A percentile compares a stretch with the other conserved stretches of the same genome.
phyloP scores from a whole-genome alignment of 2,329 filamentous ascomycete species.

The Sarocladiaceae sp. region DNA sequence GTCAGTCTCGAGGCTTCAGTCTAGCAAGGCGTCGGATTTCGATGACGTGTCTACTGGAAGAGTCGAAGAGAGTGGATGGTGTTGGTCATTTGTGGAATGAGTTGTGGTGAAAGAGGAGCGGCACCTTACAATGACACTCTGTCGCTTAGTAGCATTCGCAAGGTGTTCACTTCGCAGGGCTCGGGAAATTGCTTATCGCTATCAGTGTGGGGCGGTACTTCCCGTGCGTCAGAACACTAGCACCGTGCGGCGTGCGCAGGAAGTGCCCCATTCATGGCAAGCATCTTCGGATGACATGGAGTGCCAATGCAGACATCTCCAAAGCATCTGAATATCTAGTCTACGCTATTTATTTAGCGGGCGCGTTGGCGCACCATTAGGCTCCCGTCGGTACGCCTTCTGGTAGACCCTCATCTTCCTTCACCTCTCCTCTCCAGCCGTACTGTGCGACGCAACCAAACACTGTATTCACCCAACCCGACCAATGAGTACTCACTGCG shows the following conservation, averaged over 20 bases:
- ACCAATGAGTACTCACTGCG: no score
- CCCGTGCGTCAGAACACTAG: background rate
- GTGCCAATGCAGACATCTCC: no score
- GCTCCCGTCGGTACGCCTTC: no score
- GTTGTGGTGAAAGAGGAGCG: background rate
- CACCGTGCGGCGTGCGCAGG: background rate
- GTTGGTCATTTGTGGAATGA: background rate
- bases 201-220: background rate
- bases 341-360: no score
- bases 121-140: slow-evolving; percentile 2
- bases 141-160: slow-evolving; percentile 2
- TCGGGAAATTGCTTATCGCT: background rate
- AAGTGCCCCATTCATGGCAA: no score
- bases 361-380: no score
- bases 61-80: background rate
- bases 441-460: background rate
- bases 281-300: no score
- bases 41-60: background rate
- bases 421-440: no score
- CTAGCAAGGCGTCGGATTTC: no score
- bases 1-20: no score
- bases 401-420: no score
- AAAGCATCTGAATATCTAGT: no score
- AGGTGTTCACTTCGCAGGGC: slow-evolving; percentile 8
- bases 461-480: background rate